Base-by-base conservation (phyloP, 2,329 filamentous ascomycete genomes). In the Dactylonectria estremocensis region DNA sequence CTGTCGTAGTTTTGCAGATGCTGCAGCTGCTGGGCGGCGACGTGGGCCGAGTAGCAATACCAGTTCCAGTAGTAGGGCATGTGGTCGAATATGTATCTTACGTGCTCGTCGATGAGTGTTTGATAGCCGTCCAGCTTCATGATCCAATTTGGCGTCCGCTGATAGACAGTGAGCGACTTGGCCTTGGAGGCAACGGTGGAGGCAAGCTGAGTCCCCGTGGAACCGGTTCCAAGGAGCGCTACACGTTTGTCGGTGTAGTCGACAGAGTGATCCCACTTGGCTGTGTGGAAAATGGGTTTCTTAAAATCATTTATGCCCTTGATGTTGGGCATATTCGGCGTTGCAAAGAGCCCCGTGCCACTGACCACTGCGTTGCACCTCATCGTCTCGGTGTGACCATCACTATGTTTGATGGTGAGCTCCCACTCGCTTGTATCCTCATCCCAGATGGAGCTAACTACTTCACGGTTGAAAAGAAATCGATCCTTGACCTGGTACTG, bases 31-130 rank as follows among this genome's bases (percentile, higher is more conserved):
- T 66, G 63, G 5, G 63, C 50, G 3, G 63, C n/a, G 7, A 66
- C 63, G 22, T 66, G 63, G n/a, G 56, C 63, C 2, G 57, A 49
- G 45, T 66, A 66, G 14, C 63, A 66, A n/a, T 43, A 61, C 63
- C 63, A 66, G n/a, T 66, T 66, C 63, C 63, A 66, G 14, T 66
- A 66, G 22, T 66, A 66, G 3, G 63, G 63, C 63, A 66, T 66
- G n/a, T 50, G 22, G 45, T 66, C 57, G 14, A 66, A 66, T 8
- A 66, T 11, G 13, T 52, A 66, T 5, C 63, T 49, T 2, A 66
- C 35, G 3, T 57, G n/a, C 18, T 61, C 35, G 11, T 56, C 52
- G 20, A 66, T 61, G n/a, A 3, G 7, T 2, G 40, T 9, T 10
- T 31, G 16, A 18, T 61, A 61, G 20, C 63, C 63, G 7, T 66